Base-by-base conservation (phyloP, 805 yeast species). In the Pichia sporocuriosa region DNA sequence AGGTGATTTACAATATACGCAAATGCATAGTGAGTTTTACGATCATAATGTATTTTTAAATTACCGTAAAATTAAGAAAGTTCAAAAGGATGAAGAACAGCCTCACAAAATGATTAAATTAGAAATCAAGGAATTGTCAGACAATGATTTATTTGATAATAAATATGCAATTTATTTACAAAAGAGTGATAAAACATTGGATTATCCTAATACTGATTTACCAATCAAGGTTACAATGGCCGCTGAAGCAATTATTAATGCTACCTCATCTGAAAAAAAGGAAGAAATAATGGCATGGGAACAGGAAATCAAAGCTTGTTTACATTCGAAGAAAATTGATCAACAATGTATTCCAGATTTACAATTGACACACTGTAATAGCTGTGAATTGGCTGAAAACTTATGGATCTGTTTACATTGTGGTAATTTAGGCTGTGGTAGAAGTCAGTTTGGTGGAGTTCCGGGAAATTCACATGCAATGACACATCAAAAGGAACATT, bases 401-500 rank as follows among this genome's bases (percentile, higher is more conserved):
- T 63, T 93, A 35, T 93, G 99, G 99, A 68, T 93, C 15, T 93
- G 99, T 66, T 63, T 93, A 35, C 74, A 75, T 37, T 93, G 98
- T 70, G 98, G 98, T 2, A 65, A 73, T n/a, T 53, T 88, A 10
- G 96, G 96, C 4, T 93, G 99, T 65, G 99, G 99, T 6, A 69
- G 99, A 49, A 79, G 80, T 25, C 98, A 93, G 61, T 86, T 84
- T 56, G 98, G 97, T 27, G 90, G 94, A 20, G 77, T 84, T 11
- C 82, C 88, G n/a, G 99, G 99, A 6, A 78, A 90, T 56, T 80
- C 95, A 0, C 98, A 93, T 60, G 97, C 95, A 0, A 65, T 90
- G 45, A 58, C 62, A 0, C 99, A 93, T 62, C 81, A 59, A 55
- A 75, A 81, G 29, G 28, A 46, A 0, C 39, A 55, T 11, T 50